Conservation (phyloP, 768 basidiomycete genomes). For the Trichaptum fuscoviolaceum region DNA sequence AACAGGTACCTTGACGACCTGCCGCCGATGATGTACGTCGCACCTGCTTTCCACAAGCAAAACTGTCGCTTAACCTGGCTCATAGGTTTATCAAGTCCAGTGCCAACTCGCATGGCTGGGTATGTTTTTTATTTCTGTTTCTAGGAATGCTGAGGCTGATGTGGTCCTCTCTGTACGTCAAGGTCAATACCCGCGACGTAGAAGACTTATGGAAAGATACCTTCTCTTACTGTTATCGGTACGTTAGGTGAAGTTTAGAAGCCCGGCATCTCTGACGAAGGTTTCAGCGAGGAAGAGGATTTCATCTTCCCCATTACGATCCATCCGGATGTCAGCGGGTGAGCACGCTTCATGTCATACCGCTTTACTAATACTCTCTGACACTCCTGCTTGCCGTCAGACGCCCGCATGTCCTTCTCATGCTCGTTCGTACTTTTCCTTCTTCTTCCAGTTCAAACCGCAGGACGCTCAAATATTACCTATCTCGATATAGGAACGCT, state of each 20-base stretch:
- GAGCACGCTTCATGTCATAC: slow-evolving; percentile 19
- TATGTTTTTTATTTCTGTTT: slow-evolving; percentile 18
- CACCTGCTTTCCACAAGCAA: too few relatives aligned
- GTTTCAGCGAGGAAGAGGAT: slow-evolving; percentile 49
- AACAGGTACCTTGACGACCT: slow-evolving; percentile 65
- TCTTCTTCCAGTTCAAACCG: background rate
- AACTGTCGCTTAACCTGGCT: background rate
- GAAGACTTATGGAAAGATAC: slow-evolving; percentile 75
- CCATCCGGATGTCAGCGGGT: slow-evolving; percentile 74
- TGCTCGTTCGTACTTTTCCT: slow-evolving; percentile 47
- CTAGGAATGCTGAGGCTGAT: background rate
- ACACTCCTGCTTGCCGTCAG: slow-evolving; percentile 24
- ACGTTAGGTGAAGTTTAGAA: background rate
- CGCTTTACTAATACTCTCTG: slow-evolving; percentile 6
- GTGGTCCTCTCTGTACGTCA: background rate
- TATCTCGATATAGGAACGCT: slow-evolving; percentile 45
- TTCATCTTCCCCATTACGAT: slow-evolving; percentile 76
- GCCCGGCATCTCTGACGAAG: slow-evolving; percentile 9
- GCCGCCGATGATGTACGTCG: slow-evolving; percentile 61
- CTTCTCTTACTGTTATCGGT: slow-evolving; percentile 65
- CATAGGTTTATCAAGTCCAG: slow-evolving; percentile 64
- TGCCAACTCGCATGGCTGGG: slow-evolving; percentile 71
- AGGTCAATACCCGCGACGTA: slow-evolving; percentile 62
- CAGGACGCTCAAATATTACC: background rate
- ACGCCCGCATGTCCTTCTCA: slow-evolving; percentile 65